A percentile compares a stretch with the other conserved stretches of the same genome.
Conservation (phyloP, 495 filamentous ascomycete species). For the Tuber umbilicatum region DNA sequence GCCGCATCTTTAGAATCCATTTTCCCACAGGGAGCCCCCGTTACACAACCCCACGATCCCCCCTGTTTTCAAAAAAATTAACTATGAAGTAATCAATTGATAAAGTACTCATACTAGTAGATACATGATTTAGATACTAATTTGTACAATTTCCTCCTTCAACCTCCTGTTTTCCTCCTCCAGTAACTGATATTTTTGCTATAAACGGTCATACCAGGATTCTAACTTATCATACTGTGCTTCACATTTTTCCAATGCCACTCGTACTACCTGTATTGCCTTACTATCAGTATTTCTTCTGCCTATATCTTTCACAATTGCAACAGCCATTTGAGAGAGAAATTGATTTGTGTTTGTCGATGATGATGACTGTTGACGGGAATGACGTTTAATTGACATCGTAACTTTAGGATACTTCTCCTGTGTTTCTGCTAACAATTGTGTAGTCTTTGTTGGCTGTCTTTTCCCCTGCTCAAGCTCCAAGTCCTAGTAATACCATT, state of each 20-base stretch:
- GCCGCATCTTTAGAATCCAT: too few species aligned
- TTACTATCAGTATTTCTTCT: background rate
- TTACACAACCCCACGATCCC: too few species aligned
- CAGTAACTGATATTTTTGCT: background rate
- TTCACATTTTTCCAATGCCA: background rate
- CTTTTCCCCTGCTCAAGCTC: background rate
- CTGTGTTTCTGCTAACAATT: background rate
- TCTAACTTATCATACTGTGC: background rate
- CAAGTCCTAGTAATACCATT: background rate
- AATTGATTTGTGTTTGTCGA: background rate
- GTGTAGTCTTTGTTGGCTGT: background rate
- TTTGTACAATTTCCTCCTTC: background rate
- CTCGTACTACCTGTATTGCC: background rate
- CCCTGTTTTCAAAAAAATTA: too few species aligned
- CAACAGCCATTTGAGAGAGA: background rate
- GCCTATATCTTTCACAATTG: background rate
- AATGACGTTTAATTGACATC: background rate
- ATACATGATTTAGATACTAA: background rate
- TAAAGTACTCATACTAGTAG: background rate
- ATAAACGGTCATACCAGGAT: background rate
- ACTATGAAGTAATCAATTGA: too few species aligned
- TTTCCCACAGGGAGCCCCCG: too few species aligned
- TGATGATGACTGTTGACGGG: background rate
- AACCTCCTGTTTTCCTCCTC: background rate
- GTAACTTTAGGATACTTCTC: background rate